Percentiles rank a stretch among this genome's conserved stretches.
Conservation (phyloP, 495 filamentous ascomycete species). For the Hypoxylon intermedium region DNA sequence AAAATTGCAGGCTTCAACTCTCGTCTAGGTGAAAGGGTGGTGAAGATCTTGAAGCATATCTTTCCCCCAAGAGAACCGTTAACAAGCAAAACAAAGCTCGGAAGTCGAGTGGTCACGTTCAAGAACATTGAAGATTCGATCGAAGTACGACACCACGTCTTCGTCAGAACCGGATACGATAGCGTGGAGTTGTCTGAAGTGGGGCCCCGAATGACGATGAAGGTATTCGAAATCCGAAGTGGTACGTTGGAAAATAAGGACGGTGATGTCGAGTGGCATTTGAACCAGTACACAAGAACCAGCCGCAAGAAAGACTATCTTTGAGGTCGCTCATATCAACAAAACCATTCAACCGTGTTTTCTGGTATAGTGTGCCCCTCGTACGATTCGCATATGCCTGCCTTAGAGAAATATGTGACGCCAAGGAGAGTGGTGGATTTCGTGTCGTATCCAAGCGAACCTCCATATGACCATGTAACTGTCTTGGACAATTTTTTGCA, state of each 20-base stretch:
- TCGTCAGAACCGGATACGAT: conserved; percentile 64
- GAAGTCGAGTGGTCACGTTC: conserved; percentile 90
- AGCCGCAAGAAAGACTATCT: conserved; percentile 92
- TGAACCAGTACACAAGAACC: conserved; percentile 94
- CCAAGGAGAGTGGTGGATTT: conserved; percentile 21
- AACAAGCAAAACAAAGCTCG: conserved; percentile 69
- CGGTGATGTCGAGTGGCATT: conserved; percentile 94
- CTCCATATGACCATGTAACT: conserved; percentile 29
- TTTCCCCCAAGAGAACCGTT: conserved; percentile 87
- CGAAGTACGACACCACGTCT: conserved; percentile 65
- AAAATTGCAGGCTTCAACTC: conserved; percentile 69
- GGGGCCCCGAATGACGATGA: conserved; percentile 95
- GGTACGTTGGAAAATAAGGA: conserved; percentile 95
- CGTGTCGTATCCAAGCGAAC: conserved; percentile 20
- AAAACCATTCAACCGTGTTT: background rate
- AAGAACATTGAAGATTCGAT: conserved; percentile 94
- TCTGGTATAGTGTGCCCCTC: background rate
- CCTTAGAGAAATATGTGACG: conserved; percentile 21
- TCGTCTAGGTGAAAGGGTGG: conserved; percentile 79
- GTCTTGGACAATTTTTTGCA: conserved; percentile 13
- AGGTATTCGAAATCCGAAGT: conserved; percentile 88
- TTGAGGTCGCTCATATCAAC: conserved; percentile 53
- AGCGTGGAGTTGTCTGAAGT: conserved; percentile 94
- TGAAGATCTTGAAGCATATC: conserved; percentile 91
- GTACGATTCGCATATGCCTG: background rate